Conservation (phyloP, 2,329 filamentous ascomycete species). For the Nannizziopsis barbatae region DNA sequence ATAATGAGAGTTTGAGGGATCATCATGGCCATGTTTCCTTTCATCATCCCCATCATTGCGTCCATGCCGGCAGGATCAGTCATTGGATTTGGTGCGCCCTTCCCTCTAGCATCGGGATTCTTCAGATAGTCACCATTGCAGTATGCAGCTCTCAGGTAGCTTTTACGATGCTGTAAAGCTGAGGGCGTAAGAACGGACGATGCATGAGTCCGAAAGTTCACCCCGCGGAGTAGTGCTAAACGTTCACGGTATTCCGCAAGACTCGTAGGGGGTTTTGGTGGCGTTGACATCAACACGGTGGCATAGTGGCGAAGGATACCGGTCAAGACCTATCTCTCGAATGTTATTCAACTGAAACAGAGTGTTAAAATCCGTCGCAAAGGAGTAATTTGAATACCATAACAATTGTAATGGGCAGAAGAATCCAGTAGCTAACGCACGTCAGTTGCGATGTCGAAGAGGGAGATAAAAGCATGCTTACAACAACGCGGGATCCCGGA, state of each 20-base stretch:
- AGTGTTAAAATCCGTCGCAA: background rate
- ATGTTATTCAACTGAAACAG: background rate
- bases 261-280: conserved; percentile 65
- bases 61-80: conserved; percentile 95
- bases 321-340: conserved; percentile 59
- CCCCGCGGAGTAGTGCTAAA: conserved; percentile 68
- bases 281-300: conserved; percentile 72
- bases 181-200: conserved; percentile 66
- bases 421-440: conserved; percentile 79
- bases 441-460: too few relatives aligned
- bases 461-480: conserved; percentile 40
- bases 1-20: conserved; percentile 97
- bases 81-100: conserved; percentile 87
- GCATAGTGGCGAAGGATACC: conserved; percentile 94
- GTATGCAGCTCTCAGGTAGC: conserved; percentile 66
- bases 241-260: conserved; percentile 61
- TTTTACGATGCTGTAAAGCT: conserved; percentile 70
- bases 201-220: conserved; percentile 73
- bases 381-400: conserved; percentile 50
- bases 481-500: conserved; percentile 97
- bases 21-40: conserved; percentile 99
- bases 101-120: conserved; percentile 72
- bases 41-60: conserved; percentile 99
- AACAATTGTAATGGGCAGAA: conserved; percentile 91
- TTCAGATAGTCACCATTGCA: conserved; percentile 82